These are phyloP conservation scores for Boletus sp. DNA, from an alignment of 1,284 basidiomycete genomes.

Conservation along the genomic window DNA sequence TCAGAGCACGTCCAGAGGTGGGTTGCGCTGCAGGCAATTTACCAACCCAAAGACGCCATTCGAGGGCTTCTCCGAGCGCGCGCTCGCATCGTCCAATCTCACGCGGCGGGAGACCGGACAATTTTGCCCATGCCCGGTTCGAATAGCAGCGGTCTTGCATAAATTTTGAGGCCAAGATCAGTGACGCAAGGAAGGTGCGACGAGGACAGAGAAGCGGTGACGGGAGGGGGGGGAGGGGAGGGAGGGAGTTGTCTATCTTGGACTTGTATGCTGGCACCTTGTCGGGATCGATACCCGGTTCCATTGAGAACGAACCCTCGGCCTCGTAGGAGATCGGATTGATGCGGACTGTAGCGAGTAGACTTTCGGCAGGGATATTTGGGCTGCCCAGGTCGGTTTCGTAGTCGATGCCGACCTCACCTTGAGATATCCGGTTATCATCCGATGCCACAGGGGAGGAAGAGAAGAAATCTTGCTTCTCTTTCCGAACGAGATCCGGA, in stretches of 20 bases:
- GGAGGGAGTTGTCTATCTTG: conserved; percentile 12
- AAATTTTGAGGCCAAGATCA: conserved; percentile 90
- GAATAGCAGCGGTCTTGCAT: conserved; percentile 91
- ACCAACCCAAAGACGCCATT: conserved; percentile 83
- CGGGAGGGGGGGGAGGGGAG: conserved; percentile 50
- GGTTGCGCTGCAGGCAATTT: conserved; percentile 43
- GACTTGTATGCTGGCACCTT: conserved; percentile 20
- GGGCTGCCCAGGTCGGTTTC: conserved; percentile 19
- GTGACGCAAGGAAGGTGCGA: conserved; percentile 80
- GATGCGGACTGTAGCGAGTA: conserved; percentile 41
- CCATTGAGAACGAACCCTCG: conserved; percentile 8
- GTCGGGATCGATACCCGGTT: conserved; percentile 13
- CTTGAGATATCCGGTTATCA: conserved; percentile 44
- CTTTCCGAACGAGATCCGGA: conserved; percentile 53
- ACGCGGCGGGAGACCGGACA: conserved; percentile 71
- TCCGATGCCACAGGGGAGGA: conserved; percentile 40
- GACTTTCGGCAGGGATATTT: too few relatives aligned
- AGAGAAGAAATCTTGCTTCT: conserved; percentile 40
- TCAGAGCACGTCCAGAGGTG: conserved; percentile 25
- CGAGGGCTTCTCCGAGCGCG: conserved; percentile 72
- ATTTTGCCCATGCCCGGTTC: conserved; percentile 88
- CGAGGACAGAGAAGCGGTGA: conserved; percentile 84
- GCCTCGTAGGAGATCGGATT: conserved; percentile 11
- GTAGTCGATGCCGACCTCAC: conserved; percentile 36
- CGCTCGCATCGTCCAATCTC: conserved; percentile 80